Evolutionary conservation across 805 yeast species (phyloP), one percentile per base, ranked within the genome.

Genomic region (Priceomyces carsonii): DNA sequence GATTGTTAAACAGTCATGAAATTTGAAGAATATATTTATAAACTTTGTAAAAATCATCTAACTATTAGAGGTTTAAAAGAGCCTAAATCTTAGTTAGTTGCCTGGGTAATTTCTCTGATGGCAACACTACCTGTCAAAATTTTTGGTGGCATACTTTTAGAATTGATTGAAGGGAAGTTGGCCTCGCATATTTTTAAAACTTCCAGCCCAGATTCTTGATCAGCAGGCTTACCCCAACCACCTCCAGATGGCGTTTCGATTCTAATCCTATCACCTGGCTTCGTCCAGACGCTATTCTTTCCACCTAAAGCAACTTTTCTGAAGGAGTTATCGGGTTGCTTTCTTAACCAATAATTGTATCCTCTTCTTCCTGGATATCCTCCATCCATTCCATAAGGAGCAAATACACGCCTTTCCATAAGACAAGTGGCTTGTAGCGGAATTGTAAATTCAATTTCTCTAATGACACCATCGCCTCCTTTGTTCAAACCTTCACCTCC

Each of bases 341-440:
- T 37, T 28, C 54, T 42, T 16, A 28, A 17, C 65, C 64, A 60
- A 18, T 43, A 42, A 44, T 59, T 50, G 31, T 36, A 37, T 3
- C 96, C 96, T 33, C 83, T 61, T 13, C 55, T 55, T 3, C 90
- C 96, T 40, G 75, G 75, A 16, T 63, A 67, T 18, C 96, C 96
- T 2, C 95, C 95, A 10, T 71, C 58, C 33, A 88, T 54, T 3
- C 96, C 96, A 53, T 80, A 82, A 0, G 96, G 96, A 1, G 86
- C 81, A 39, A 75, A 60, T 4, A 81, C 80, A 44, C 96, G 73
- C 50, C 96, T 73, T 53, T 89, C 96, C 35, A 89, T 82, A 36
- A 82, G 65, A 33, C 85, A 83, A 1, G 90, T 85, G 5, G 81
- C 87, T 39, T 77, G 77, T 19, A 52, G 33, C 9, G 43, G 33